These are phyloP conservation scores for Marasmius oreades DNA, from an alignment of 1,284 basidiomycete genomes.

Conservation along the genomic window DNA sequence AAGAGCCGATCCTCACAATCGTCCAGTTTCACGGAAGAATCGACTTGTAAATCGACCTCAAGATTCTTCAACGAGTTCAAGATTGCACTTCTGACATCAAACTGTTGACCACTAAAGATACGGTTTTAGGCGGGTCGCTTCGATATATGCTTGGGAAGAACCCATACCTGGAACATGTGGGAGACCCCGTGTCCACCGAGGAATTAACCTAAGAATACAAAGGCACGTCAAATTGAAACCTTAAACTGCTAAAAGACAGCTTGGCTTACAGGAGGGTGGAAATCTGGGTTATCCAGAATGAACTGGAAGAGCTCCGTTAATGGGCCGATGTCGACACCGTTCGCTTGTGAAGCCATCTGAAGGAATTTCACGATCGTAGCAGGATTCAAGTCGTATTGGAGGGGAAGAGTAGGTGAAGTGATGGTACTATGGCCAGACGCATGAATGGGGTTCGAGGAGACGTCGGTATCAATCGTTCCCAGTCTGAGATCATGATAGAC, in stretches of 20 bases:
- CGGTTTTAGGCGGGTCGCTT: slow-evolving; percentile 17
- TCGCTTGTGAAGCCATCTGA: slow-evolving; percentile 47
- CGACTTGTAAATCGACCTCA: slow-evolving; percentile 49
- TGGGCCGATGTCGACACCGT: slow-evolving; percentile 62
- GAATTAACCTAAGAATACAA: slow-evolving; percentile 45
- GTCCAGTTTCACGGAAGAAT: slow-evolving; percentile 51
- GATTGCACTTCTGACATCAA: slow-evolving; percentile 58
- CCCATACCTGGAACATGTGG: slow-evolving; percentile 53
- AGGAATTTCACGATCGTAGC: slow-evolving; percentile 61
- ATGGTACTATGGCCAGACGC: slow-evolving; percentile 60
- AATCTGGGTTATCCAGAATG: slow-evolving; percentile 48
- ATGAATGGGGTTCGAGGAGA: slow-evolving; percentile 53
- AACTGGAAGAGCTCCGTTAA: slow-evolving; percentile 58
- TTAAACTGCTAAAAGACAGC: not conserved
- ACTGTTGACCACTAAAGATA: slow-evolving; percentile 53
- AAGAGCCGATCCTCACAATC: slow-evolving; percentile 42
- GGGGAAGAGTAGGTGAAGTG: slow-evolving; percentile 56
- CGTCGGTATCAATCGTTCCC: slow-evolving; percentile 55
- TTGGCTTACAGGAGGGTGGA: slow-evolving; percentile 42
- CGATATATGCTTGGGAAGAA: not conserved
- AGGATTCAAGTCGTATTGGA: slow-evolving; percentile 67
- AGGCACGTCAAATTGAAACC: not conserved
- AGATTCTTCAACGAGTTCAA: slow-evolving; percentile 60
- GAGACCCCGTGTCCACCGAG: slow-evolving; percentile 47
- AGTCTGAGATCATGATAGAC: slow-evolving; percentile 51